phyloP scores from a whole-genome alignment of 345 rosid species.

The Salix caprea region DNA sequence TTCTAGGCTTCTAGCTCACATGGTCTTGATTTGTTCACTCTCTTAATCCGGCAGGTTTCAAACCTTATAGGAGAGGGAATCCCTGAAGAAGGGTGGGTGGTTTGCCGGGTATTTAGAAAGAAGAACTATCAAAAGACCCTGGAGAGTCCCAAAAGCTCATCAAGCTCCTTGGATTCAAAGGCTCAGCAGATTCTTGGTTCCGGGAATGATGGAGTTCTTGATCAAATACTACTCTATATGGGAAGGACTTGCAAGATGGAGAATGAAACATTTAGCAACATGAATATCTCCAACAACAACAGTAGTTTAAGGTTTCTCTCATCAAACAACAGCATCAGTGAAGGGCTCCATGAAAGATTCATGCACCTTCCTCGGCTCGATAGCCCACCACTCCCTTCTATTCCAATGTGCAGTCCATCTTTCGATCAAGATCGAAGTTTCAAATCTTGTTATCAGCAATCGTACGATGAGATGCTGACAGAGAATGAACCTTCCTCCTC shows the following conservation, averaged over 20 bases:
- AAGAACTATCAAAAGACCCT: slow-evolving; percentile 82
- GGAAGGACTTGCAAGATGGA: slow-evolving; percentile 62
- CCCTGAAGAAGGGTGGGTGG: slow-evolving; percentile 95
- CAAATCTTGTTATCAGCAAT: slow-evolving; percentile 22
- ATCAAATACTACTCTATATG: slow-evolving; percentile 68
- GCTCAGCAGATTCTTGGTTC: slow-evolving; percentile 32
- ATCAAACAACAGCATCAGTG: slow-evolving; percentile 20
- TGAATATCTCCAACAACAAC: slow-evolving; percentile 8
- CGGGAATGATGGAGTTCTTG: slow-evolving; percentile 43
- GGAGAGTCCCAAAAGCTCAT: slow-evolving; percentile 57
- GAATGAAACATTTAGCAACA: slow-evolving; percentile 26
- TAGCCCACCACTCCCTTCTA: slow-evolving; percentile 40
- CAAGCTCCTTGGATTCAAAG: slow-evolving; percentile 46
- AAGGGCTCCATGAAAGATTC: slow-evolving; percentile 41
- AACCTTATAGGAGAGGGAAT: slow-evolving; percentile 44
- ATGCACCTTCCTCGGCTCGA: slow-evolving; percentile 74
- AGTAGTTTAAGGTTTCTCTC: slow-evolving; percentile 19
- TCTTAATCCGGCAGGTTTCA: slow-evolving; percentile 27
- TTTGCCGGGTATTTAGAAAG: slow-evolving; percentile 88
- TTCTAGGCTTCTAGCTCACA: background rate
- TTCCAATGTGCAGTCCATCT: slow-evolving; percentile 10
- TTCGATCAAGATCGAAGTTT: slow-evolving; percentile 20
- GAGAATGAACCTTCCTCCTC: slow-evolving; percentile 26
- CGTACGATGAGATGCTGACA: slow-evolving; percentile 37
- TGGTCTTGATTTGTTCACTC: background rate